Conservation (phyloP, 2,329 filamentous ascomycete species). For the Aspergillus jensenii region DNA sequence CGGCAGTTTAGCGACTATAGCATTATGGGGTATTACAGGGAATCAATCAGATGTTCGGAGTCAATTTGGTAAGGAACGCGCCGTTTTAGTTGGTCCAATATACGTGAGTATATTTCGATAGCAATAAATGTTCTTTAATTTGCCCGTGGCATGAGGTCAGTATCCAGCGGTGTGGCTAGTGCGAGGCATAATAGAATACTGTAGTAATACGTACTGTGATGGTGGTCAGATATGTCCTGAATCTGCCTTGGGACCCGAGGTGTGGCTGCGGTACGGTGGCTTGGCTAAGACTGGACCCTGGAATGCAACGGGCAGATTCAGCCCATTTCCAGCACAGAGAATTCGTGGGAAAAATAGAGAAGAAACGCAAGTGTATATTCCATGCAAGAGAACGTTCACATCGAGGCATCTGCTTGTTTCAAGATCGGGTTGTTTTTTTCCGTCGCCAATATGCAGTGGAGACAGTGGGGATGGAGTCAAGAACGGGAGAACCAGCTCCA, state of each 20-base stretch:
- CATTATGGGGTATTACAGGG: background rate
- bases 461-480: background rate
- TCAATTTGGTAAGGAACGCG: background rate
- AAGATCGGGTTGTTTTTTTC: background rate
- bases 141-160: background rate
- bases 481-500: background rate
- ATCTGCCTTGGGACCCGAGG: constrained; percentile 1
- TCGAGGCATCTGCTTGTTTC: too few species aligned
- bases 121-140: background rate
- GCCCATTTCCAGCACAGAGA: background rate
- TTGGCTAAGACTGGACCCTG: constrained; percentile 2
- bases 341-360: background rate
- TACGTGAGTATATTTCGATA: background rate
- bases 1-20: constrained; percentile 5
- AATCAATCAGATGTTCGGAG: background rate
- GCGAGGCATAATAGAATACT: too few species aligned
- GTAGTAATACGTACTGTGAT: background rate
- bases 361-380: background rate
- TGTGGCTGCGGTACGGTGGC: constrained; percentile 6
- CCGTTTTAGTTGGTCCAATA: background rate
- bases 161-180: background rate
- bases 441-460: background rate
- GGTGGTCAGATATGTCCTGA: background rate
- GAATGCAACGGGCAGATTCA: background rate
- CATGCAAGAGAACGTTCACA: too few species aligned